phyloP scores from a whole-genome alignment of 352 stramenopile species.

The Thalassiosira sp. region DNA sequence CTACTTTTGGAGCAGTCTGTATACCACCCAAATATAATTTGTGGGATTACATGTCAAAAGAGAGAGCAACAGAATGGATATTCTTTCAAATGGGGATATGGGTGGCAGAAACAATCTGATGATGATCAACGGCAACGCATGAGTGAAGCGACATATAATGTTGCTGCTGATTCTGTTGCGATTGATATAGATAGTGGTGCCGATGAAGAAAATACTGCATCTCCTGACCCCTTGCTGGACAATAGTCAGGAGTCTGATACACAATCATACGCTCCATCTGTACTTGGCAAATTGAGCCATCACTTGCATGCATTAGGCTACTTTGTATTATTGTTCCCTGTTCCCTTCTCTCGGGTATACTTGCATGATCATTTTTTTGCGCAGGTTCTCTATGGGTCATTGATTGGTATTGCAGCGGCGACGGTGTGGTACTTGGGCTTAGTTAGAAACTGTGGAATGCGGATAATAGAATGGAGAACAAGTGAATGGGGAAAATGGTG shows the following conservation, averaged over 20 bases:
- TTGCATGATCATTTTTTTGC: conserved; percentile 44
- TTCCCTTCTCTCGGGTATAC: conserved; percentile 48
- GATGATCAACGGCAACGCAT: neutral
- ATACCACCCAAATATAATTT: conserved; percentile 50
- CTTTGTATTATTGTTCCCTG: conserved; percentile 35
- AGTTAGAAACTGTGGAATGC: conserved; percentile 17
- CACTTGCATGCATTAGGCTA: conserved; percentile 38
- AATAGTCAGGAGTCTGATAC: neutral
- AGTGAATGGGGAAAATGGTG: conserved; percentile 37
- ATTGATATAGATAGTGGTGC: conserved; percentile 9
- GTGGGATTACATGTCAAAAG: conserved; percentile 44
- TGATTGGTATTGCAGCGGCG: conserved; percentile 23
- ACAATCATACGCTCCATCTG: neutral
- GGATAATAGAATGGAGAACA: conserved; percentile 10
- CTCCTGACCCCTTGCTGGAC: conserved; percentile 2
- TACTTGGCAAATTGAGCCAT: conserved; percentile 22
- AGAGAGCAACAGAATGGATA: conserved; percentile 9
- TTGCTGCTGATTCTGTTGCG: conserved; percentile 3
- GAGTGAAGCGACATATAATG: neutral
- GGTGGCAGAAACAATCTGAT: conserved; percentile 21
- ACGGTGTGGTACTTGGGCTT: conserved; percentile 36
- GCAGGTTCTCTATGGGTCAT: conserved; percentile 42
- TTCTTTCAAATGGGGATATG: conserved; percentile 36
- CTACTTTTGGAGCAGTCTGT: conserved; percentile 49
- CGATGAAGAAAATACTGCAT: neutral